Percentiles rank a stretch among this genome's conserved stretches.
Conservation (phyloP, 176 grass and related monocot genomes). For the Echinochloa phyllopogon region DNA sequence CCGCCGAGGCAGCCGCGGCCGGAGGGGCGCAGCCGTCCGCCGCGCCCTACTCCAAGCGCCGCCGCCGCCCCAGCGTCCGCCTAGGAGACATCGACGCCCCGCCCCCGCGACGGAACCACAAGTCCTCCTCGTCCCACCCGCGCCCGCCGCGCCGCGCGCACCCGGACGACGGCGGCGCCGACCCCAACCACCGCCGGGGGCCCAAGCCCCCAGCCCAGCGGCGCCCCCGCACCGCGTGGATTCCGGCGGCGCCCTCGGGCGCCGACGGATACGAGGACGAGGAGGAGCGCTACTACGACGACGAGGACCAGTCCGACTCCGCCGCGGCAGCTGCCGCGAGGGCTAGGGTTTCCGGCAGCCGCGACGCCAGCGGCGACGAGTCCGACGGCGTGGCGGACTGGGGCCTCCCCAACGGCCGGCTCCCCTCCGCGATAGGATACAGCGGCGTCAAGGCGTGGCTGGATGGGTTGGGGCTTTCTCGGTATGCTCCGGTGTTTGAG, state of each 20-base stretch:
- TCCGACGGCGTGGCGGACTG: constrained; percentile 59
- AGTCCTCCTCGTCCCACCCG: constrained; percentile 42
- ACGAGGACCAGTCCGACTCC: constrained; percentile 57
- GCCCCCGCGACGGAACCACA: constrained; percentile 55
- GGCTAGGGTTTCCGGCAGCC: constrained; percentile 80
- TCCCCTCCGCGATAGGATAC: constrained; percentile 39
- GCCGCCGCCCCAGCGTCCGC: constrained; percentile 92
- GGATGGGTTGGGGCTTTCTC: constrained; percentile 58
- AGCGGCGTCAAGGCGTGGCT: constrained; percentile 75
- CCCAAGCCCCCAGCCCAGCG: constrained; percentile 49
- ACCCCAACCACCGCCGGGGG: constrained; percentile 34
- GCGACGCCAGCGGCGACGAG: constrained; percentile 64
- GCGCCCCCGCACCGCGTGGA: constrained; percentile 46
- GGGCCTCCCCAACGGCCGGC: constrained; percentile 65
- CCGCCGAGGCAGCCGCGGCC: constrained; percentile 10
- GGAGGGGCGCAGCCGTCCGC: background rate
- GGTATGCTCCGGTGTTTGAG: constrained; percentile 81
- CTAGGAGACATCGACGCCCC: constrained; percentile 79
- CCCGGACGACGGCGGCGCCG: constrained; percentile 43
- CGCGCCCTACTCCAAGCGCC: constrained; percentile 67
- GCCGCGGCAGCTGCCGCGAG: constrained; percentile 29
- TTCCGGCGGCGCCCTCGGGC: background rate
- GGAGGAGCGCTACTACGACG: constrained; percentile 64
- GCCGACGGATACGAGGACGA: constrained; percentile 43
- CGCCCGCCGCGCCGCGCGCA: constrained; percentile 50